Evolutionary conservation across 129 eudicot species (phyloP), one percentile per base, ranked within the genome.

Genomic region (Flaveria ramosissima): DNA sequence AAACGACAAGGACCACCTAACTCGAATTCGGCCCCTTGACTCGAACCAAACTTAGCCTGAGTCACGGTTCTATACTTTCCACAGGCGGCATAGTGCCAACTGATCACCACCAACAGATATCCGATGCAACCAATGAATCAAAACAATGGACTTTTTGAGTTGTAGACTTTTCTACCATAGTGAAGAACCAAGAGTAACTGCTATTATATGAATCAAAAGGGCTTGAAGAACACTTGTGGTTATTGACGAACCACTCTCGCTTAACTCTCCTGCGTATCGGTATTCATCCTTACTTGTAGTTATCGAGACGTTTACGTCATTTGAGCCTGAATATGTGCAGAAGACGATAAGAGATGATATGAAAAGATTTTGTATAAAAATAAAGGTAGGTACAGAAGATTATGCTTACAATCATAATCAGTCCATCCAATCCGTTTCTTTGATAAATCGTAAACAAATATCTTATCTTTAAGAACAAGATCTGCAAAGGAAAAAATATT

Each of bases 341-440:
- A 46, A 55, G 51, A 73, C 10, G 13, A 26, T 74, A 60, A 32
- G 66, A 61, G 46, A 21, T 72, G 9, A 32, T 30, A 67, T 14
- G 9, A 32, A 66, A 39, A 43, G 30, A 45, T 70, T 4, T 15
- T 55, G 5, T 2, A 14, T 4, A 47, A 55, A 27, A 42, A 3
- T 15, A 39, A 11, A 17, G 23, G 3, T 72, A 4, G 27, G 48
- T 24, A 17, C 46, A 83, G 23, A n/a, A 9, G 43, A 60, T 45
- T 39, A 27, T 71, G 84, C 98, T 90, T 86, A 92, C 98, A 92
- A 61, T 92, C 96, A 79, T 92, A 92, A 78, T 92, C 93, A 16
- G 98, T 87, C 98, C 98, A 92, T 75, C 98, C 98, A 41, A 92
- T 84, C 41, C 98, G 79, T 77, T 85, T 92, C 78, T 53, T 87